Evolutionary conservation across 2,329 filamentous ascomycete genomes (phyloP), one percentile per base, ranked within the genome.

Genomic region (Alternaria consortialis): DNA sequence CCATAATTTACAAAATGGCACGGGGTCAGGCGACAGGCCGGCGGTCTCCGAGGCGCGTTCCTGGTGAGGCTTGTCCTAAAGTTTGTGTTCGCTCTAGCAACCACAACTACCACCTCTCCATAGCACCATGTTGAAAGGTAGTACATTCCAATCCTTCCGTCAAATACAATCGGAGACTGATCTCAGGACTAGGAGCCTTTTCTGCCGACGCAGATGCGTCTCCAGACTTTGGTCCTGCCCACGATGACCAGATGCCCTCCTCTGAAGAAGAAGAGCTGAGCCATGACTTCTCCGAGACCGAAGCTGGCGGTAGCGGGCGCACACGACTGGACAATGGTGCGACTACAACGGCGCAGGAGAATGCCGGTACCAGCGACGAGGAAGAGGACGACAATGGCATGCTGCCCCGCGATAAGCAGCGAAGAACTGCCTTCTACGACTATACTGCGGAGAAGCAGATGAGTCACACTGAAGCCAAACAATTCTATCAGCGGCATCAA

Each of bases 401-500:
- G 73, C 77, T 84, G 42, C 80, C 80, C 42, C 75, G 83, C 69
- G 83, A 85, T 70, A 84, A 82, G 73, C 84, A 87, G 74, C 81
- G 84, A 58, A 90, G 90, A 76, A 97, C 93, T 8, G 92, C 94
- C 20, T 96, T 93, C 76, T 97, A 97, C 81, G 94, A 97, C 79
- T 93, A 94, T 73, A 90, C 94, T 53, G 91, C 92, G 54, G 95
- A 99, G 80, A 96, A 95, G 73, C 92, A 94, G 74, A 91, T 97
- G 88, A 96, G 91, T 74, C 93, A 97, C 78, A 90, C 92, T 27
- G 95, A 99, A 77, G 92, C 94, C 61, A 98, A 97, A 80, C 86
- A 97, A 64, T 97, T 98, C 82, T 99, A 97, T 79, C 94, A 97
- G 81, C 87, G 92, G 67, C 93, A 92, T 79, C 91, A 93, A 78